Evolutionary conservation across 805 yeast genomes (phyloP).

Genomic region (Jamesozyma jinghongensis): DNA sequence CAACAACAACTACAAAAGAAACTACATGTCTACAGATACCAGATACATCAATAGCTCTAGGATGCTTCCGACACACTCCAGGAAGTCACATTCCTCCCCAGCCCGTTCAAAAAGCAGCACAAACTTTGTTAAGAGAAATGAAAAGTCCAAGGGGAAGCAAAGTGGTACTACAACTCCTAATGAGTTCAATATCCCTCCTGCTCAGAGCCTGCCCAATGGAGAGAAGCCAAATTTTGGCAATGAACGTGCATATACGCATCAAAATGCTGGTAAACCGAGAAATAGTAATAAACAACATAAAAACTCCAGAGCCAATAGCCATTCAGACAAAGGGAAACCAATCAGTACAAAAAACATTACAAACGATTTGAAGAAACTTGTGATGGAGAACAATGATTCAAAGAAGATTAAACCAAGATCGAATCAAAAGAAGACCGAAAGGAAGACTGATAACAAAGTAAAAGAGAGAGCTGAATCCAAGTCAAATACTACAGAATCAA

Average conservation of each 20-base stretch:
- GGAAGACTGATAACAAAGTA: background rate
- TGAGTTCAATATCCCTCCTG: slow-evolving; percentile 15
- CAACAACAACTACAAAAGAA: too few relatives aligned
- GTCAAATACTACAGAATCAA: background rate
- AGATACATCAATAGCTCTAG: slow-evolving; percentile 28
- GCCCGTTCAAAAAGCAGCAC: background rate
- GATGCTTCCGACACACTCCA: slow-evolving; percentile 20
- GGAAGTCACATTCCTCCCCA: slow-evolving; percentile 14
- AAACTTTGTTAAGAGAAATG: background rate
- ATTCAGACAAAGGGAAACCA: too few relatives aligned
- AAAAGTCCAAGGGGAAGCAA: slow-evolving; percentile 2
- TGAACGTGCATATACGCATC: slow-evolving; percentile 1
- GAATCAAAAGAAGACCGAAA: background rate
- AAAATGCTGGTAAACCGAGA: background rate
- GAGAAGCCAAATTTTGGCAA: slow-evolving; percentile 28
- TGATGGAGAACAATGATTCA: slow-evolving; percentile 1
- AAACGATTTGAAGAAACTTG: slow-evolving; percentile 4
- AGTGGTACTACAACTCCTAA: background rate
- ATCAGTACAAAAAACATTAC: slow-evolving; percentile 2
- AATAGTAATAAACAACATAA: background rate
- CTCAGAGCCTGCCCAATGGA: slow-evolving; percentile 27
- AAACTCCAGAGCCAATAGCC: slow-evolving; percentile 1
- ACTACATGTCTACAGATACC: slow-evolving; percentile 26
- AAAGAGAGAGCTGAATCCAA: background rate
- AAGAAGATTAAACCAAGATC: background rate